phyloP scores from a whole-genome alignment of 2,329 filamentous ascomycete genomes.

The Talaromyces sp. region DNA sequence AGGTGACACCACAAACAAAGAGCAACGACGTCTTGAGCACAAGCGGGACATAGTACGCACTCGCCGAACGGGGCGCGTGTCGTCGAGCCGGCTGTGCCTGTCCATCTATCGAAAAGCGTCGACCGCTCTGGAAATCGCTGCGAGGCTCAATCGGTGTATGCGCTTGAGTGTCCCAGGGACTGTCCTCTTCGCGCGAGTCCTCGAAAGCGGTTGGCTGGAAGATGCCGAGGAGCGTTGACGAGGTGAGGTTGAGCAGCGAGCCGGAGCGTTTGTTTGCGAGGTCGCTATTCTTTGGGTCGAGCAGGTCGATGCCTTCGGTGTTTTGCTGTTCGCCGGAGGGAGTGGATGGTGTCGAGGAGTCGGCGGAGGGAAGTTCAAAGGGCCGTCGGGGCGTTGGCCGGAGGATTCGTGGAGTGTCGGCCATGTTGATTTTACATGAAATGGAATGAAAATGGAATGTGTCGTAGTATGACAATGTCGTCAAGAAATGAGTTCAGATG shows the following conservation, averaged over 20 bases:
- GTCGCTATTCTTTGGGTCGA: conserved; percentile 32
- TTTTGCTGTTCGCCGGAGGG: conserved; percentile 36
- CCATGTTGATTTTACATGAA: conserved; percentile 24
- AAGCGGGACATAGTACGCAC: conserved; percentile 51
- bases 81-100: conserved; percentile 4
- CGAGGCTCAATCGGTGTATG: conserved; percentile 38
- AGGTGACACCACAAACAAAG: conserved; percentile 74
- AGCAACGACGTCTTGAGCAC: conserved; percentile 60
- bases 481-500: not conserved
- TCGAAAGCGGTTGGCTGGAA: conserved; percentile 67
- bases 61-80: conserved; percentile 38
- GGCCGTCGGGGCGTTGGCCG: conserved; percentile 69
- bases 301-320: conserved; percentile 28
- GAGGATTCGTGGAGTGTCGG: conserved; percentile 52
- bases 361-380: conserved; percentile 56
- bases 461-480: not conserved
- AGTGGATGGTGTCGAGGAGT: conserved; percentile 42
- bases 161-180: conserved; percentile 75
- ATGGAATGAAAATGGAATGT: not conserved
- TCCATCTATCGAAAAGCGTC: conserved; percentile 23
- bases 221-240: conserved; percentile 86
- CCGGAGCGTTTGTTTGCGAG: conserved; percentile 61
- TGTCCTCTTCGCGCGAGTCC: conserved; percentile 56
- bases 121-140: conserved; percentile 20
- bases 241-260: conserved; percentile 80